Base-by-base conservation (phyloP, 208 protist species). In the Trypanosoma vivax region DNA sequence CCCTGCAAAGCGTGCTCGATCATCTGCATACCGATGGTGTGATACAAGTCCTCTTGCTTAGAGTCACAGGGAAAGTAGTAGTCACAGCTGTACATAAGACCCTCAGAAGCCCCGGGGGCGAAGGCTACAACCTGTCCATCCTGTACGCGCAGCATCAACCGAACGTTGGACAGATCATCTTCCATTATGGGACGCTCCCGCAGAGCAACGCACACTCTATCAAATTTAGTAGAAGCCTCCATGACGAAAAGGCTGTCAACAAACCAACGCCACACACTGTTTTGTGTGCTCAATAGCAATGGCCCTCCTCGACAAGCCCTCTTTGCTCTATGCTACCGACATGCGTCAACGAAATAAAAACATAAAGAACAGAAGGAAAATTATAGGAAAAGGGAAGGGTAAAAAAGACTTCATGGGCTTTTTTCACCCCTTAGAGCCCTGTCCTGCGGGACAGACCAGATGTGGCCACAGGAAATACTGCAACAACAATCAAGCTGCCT, bases 11-110 rank as follows among this genome's bases (percentile, higher is more conserved):
- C 70, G 18, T 90, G 46, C 55, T 95, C 85, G 25, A 95, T 79
- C 83, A 95, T 90, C 55, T 89, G 78, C 34, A 71, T 40, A 1
- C 88, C 88, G 31, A 95, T 88, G 11, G 82, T 89, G 33, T 61
- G 51, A 53, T 83, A 81, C 9, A 95, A 45, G 38, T 91, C 80
- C 6, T 83, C 60, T 50, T 92, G 83, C 5, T 73, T 76, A n/a
- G 83, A 58, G 24, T 79, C 72, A 37, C 74, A 65, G 2, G 88
- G 79, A 53, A 86, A 93, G 54, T 79, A 90, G 64, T 90, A 95
- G 63, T 95, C 88, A 37, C 86, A 93, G 72, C 93, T 71, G 58
- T 92, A 95, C 79, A 92, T 80, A 27, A 92, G 70, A 23, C 85
- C 88, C 49, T 87, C 70, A 6, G 49, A 34, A 18, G 68, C 47